Percentiles rank a stretch among this genome's conserved stretches.
Conservation (phyloP, 129 eudicot genomes). For the Centella asiatica region DNA sequence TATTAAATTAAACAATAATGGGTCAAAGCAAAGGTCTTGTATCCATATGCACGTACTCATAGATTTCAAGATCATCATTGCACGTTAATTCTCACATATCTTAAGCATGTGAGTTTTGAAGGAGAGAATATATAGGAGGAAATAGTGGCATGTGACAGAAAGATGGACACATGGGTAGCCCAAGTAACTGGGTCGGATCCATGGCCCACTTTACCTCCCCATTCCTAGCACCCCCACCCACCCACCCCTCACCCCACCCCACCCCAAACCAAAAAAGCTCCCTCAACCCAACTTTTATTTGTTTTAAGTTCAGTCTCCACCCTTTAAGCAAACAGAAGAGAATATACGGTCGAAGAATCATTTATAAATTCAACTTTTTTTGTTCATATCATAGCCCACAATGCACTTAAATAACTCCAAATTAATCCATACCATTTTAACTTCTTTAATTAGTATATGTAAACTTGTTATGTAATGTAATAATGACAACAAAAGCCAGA, state of each 20-base stretch:
- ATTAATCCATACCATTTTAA: background rate
- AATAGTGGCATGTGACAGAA: constrained; percentile 18
- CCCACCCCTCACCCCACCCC: background rate
- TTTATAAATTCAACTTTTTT: too few species aligned
- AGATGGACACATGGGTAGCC: constrained; percentile 10
- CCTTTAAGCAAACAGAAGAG: too few species aligned
- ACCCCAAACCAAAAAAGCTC: background rate
- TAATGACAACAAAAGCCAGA: background rate
- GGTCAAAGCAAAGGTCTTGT: too few species aligned
- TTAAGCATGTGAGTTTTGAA: constrained; percentile 1
- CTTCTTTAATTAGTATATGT: too few species aligned
- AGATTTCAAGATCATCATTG: too few species aligned
- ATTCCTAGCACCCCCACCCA: background rate
- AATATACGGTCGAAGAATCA: too few species aligned
- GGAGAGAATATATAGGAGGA: constrained; percentile 8
- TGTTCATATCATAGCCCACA: too few species aligned
- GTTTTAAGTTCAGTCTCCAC: too few species aligned
- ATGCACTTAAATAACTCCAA: background rate
- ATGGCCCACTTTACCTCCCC: constrained; percentile 14
- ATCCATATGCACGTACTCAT: too few species aligned
- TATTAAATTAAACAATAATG: too few species aligned
- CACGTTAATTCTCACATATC: background rate
- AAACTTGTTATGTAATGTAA: too few species aligned
- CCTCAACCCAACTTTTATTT: too few species aligned
- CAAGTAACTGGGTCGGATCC: constrained; percentile 22